Base-by-base conservation (phyloP, 805 yeast species). In the Candida coleopterorum region DNA sequence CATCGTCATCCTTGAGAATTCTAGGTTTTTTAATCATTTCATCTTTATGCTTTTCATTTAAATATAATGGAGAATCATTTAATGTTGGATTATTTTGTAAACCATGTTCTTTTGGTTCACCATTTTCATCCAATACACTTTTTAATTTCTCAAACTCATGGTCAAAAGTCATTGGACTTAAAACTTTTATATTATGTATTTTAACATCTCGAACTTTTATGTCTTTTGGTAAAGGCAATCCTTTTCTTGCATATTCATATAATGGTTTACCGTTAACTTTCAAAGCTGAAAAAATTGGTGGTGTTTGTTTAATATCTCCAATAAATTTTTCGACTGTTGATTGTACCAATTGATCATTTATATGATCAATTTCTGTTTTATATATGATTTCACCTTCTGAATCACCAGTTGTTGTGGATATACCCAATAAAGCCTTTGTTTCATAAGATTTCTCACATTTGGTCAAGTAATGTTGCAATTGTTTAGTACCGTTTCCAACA, bases 191-290 rank as follows among this genome's bases (percentile, higher is more conserved):
- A 25, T 70, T 72, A 46, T 64, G 60, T 2, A 93, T 72, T 21
- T 66, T 70, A 10, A 87, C 87, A 20, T 77, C 75, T 46, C 98
- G 72, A 2, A 85, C 74, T 49, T 84, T 79, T 35, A 94, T 86
- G n/a, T 81, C 74, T 34, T 76, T 72, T 0, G 98, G 98, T 15
- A 93, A 68, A 0, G 96, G 90, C 18, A 74, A 64, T 0, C 94
- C 94, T 44, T 83, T 76, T 44, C 98, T 72, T 2, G 98, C 98
- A 56, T 93, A 93, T 50, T 90, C 96, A 55, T 94, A 88, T 32
- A 94, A 64, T 3, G 95, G 94, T 60, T 81, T 87, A 12, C 99
- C 99, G 53, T 87, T 81, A 79, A 94, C 83, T 54, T 90, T 90
- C 40, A 94, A 65, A 0, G 98, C 98, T 12, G 96, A 85, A 58